Percentiles rank a stretch among this genome's conserved stretches.
Conservation (phyloP, 768 basidiomycete genomes). For the Naganishia friedmannii region DNA sequence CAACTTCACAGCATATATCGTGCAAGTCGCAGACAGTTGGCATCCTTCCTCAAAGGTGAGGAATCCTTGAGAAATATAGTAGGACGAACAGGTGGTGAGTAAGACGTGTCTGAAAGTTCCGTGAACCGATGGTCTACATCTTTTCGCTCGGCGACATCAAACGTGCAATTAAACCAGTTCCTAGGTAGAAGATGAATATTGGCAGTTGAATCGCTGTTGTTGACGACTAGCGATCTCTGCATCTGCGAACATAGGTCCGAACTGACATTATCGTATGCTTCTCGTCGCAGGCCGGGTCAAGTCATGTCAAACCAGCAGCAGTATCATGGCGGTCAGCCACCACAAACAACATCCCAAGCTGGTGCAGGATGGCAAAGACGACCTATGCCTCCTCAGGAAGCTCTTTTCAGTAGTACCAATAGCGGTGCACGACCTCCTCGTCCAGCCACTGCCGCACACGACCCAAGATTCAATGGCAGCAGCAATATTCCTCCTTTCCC, state of each 20-base stretch:
- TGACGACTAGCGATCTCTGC: background rate
- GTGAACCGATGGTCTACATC: background rate
- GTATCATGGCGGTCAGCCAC: slow-evolving; percentile 1
- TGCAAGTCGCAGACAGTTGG: background rate
- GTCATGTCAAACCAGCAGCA: slow-evolving; percentile 16
- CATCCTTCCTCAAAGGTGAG: background rate
- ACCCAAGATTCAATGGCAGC: slow-evolving; percentile 1
- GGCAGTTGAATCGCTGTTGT: background rate
- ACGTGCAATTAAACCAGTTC: background rate
- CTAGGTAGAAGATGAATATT: background rate
- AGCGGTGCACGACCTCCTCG: slow-evolving; percentile 7
- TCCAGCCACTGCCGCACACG: background rate
- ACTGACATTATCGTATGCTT: background rate
- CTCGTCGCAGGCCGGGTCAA: background rate
- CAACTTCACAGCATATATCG: no score
- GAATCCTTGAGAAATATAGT: background rate
- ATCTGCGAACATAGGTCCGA: background rate
- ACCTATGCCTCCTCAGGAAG: slow-evolving; percentile 19
- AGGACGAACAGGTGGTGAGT: slow-evolving; percentile 1
- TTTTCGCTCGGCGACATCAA: background rate
- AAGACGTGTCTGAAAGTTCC: background rate
- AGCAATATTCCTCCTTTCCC: background rate
- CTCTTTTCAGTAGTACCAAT: background rate
- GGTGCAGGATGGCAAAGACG: slow-evolving; percentile 19
- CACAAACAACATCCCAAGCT: background rate